Conservation (phyloP, 139 green algal species). For the Chlamydomonas eustigma region DNA sequence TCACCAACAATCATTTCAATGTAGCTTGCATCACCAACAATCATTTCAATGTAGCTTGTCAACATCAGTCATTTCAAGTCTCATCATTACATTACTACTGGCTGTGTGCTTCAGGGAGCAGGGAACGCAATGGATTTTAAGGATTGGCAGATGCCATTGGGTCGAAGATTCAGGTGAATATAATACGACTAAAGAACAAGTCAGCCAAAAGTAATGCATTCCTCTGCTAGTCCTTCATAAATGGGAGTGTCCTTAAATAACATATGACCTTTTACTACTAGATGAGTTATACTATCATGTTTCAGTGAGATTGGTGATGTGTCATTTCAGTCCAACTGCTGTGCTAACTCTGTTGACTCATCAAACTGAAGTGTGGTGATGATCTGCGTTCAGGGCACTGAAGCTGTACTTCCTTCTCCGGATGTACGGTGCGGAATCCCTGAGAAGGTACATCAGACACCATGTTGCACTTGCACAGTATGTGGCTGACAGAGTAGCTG, state of each 20-base stretch:
- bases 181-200: too few species aligned
- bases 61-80: too few species aligned
- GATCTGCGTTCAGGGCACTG: conserved; percentile 52
- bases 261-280: too few species aligned
- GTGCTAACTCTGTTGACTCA: background rate
- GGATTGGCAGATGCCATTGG: conserved; percentile 78
- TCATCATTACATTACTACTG: background rate
- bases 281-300: too few species aligned
- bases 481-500: conserved; percentile 32
- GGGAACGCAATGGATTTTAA: conserved; percentile 67
- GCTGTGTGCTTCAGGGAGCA: conserved; percentile 1
- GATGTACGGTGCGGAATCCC: conserved; percentile 59
- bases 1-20: too few species aligned
- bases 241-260: too few species aligned
- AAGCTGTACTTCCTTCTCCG: conserved; percentile 88
- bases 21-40: too few species aligned
- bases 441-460: conserved; percentile 63
- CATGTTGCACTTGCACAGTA: conserved; percentile 51
- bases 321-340: too few species aligned
- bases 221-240: too few species aligned
- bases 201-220: too few species aligned
- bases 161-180: conserved; percentile 57
- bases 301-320: too few species aligned
- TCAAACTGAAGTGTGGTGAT: background rate
- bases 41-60: too few species aligned